Base-by-base conservation (phyloP, 805 yeast genomes). In the Pichia cephalocereana region DNA sequence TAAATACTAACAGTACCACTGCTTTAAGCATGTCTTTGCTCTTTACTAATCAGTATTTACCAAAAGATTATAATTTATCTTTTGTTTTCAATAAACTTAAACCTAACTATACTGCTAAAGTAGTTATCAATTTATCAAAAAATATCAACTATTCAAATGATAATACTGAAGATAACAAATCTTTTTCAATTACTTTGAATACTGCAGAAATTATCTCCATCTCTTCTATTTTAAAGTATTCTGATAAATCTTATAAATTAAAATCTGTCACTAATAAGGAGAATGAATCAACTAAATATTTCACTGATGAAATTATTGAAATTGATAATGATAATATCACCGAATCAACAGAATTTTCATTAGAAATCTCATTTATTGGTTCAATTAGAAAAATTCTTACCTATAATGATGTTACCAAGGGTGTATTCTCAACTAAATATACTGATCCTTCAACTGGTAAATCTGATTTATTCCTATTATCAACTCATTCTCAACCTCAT, bases 401-500 rank as follows among this genome's bases (percentile, higher is more conserved):
- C 0, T 77, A 66, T 56, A 65, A 69, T 36, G 88, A 83, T 53
- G 59, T 53, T 42, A 83, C 90, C 0, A 68, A 63, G 43, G 93
- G 93, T 36, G 60, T 85, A 1, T 85, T 81, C 70, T 80, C 80
- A 56, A 80, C 88, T 1, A 80, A 79, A 57, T 82, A 79, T 58
- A 69, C 73, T 48, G 79, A 77, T 54, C 67, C 71, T 6, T 60
- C 66, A 18, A 66, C 76, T 1, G 81, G 81, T 8, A 67, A 60
- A 23, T 65, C 81, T 1, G 71, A 76, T 50, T 74, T 76, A 52
- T 72, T 65, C 49, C 65, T 83, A 12, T 58, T 84, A 32, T 80
- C 89, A 0, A 82, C 93, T 2, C 93, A 86, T 57, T 72, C 79
- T 40, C 90, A 84, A 59, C 89, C 93, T 0, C 70, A 71, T 17